Base-by-base conservation (phyloP, 495 filamentous ascomycete genomes). In the Daldinia bambusicola region DNA sequence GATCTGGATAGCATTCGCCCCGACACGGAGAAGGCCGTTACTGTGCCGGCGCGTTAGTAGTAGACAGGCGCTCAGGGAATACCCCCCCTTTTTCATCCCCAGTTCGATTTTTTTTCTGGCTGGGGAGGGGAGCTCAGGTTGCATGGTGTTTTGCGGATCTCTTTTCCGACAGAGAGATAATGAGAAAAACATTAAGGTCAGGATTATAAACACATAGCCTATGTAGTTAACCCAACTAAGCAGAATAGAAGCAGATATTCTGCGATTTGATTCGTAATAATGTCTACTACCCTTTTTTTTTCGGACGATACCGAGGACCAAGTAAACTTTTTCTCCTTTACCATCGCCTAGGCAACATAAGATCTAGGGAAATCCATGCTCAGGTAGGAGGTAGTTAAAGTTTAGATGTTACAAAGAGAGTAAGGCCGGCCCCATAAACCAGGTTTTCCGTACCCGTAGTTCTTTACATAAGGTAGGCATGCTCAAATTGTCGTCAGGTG, bases 1-100 rank as follows among this genome's bases (percentile, higher is more conserved):
- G 62, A 57, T 71, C 57, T 68, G 69, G 69, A 61, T 72, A 72
- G 41, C 59, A 56, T 51, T 32, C 31, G 41, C 64, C 69, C 69
- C 55, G 50, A 26, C 60, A 57, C 55, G 64, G 53, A 34, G 45
- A 52, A 65, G 55, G 32, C 14, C 50, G 52, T 55, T 32, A 38
- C 16, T 55, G n/a, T 59, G 10, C 10, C 56, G 40, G 50, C 16
- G 32, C 43, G 55, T 59, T 12, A 34, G 8, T 56, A 55, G 52
- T 34, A 56, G 52, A 41, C 18, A 63, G 62, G 55, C 40, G 20
- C n/a, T 51, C 31, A 53, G 45, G 55, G 37, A 50, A 56, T 53
- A 60, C 13, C 51, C 53, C 32, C 26, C 26, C 26, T 26, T 26
- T 26, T 26, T 26, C 53, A 48, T 55, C 60, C 55, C 41, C 37